Conservation (phyloP, 192 early-diverging fungal species). For the Rhizoclosmatium sp. region DNA sequence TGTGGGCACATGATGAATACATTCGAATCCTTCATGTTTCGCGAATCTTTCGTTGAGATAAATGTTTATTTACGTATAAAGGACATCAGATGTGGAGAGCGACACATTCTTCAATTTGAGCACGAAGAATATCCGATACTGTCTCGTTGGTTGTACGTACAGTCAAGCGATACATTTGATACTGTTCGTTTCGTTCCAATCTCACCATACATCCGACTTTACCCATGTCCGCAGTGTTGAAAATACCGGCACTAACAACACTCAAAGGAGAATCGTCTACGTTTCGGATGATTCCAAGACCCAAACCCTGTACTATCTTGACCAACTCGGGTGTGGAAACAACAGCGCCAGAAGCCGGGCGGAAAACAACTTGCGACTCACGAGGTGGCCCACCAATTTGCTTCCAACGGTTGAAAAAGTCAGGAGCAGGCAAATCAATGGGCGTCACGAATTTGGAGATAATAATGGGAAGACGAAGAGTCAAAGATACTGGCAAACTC, state of each 20-base stretch:
- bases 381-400: slow-evolving; percentile 91
- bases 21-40: too few relatives aligned
- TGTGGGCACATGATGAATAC: too few relatives aligned
- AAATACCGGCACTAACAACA: slow-evolving; percentile 88
- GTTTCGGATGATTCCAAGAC: slow-evolving; percentile 78
- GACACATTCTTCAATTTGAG: slow-evolving; percentile 38
- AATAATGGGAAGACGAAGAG: slow-evolving; percentile 80
- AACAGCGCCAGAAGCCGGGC: slow-evolving; percentile 48
- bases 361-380: slow-evolving; percentile 81
- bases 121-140: slow-evolving; percentile 57
- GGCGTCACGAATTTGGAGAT: slow-evolving; percentile 89
- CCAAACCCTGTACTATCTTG: slow-evolving; percentile 69
- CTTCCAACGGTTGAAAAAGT: slow-evolving; percentile 93
- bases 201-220: slow-evolving; percentile 92
- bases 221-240: slow-evolving; percentile 74
- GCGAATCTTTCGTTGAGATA: too few relatives aligned
- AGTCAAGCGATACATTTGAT: slow-evolving; percentile 90
- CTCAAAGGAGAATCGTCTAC: slow-evolving; percentile 92
- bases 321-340: slow-evolving; percentile 58
- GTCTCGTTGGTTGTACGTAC: slow-evolving; percentile 86
- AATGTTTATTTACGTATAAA: not conserved
- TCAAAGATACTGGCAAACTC: slow-evolving; percentile 45
- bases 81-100: slow-evolving; percentile 20
- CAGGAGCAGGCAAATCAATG: slow-evolving; percentile 72
- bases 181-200: slow-evolving; percentile 84